Evolutionary conservation across 2,329 filamentous ascomycete genomes (phyloP).

Genomic region (Ophiostoma ips): DNA sequence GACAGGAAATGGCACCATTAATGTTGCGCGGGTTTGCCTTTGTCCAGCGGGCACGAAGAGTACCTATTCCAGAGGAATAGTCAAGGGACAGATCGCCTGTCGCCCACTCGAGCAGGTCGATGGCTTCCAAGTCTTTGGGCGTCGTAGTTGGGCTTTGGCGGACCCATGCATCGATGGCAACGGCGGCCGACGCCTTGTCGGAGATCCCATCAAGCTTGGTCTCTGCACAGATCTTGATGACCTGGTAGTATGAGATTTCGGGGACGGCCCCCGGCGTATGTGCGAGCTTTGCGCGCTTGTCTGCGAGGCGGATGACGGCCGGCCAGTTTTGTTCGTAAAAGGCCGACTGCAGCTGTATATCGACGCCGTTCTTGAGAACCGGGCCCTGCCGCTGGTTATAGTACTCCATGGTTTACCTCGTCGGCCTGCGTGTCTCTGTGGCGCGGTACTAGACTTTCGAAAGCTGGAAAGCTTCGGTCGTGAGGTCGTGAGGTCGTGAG

Average conservation of each 20-base stretch:
- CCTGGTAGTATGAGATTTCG: conserved; percentile 33
- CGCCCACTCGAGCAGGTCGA: conserved; percentile 44
- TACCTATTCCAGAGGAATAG: conserved; percentile 34
- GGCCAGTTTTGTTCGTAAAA: conserved; percentile 42
- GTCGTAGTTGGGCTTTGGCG: conserved; percentile 29
- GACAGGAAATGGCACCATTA: conserved; percentile 26
- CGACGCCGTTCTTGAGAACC: conserved; percentile 34
- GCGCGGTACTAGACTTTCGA: background rate
- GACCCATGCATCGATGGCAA: conserved; percentile 31
- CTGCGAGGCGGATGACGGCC: conserved; percentile 35
- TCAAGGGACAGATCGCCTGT: conserved; percentile 18
- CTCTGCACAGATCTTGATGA: conserved; percentile 37
- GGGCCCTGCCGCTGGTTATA: conserved; percentile 18
- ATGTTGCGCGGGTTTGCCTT: conserved; percentile 36
- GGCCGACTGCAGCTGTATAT: conserved; percentile 40
- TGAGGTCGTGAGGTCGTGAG: background rate
- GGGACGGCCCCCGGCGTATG: conserved; percentile 30
- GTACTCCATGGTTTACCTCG: conserved; percentile 12
- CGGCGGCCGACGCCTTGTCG: conserved; percentile 30
- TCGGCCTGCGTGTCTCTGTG: background rate
- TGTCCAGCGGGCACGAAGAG: conserved; percentile 34
- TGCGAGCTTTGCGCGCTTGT: conserved; percentile 30
- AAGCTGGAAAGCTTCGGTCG: background rate
- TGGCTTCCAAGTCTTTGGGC: conserved; percentile 34
- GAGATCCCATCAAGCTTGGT: conserved; percentile 35